These are phyloP conservation scores for Sugiyamaella lignohabitans DNA, from an alignment of 805 yeast genomes.

Conservation along the genomic window DNA sequence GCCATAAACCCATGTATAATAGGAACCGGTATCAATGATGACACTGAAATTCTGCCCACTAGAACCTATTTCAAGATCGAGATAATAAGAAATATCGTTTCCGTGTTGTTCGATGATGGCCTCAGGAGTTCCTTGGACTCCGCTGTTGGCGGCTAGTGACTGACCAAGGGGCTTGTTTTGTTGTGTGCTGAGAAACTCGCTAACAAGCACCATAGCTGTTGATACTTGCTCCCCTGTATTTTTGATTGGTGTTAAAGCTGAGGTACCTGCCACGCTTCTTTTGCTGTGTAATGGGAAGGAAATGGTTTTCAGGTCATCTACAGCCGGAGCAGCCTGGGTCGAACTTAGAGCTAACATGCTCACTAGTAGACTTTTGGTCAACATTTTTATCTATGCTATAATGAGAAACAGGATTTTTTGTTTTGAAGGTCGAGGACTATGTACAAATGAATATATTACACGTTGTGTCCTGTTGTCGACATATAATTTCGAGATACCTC, in stretches of 20 bases:
- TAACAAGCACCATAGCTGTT: conserved; percentile 13
- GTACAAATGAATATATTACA: too few relatives aligned
- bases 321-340: background rate
- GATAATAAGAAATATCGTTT: conserved; percentile 26
- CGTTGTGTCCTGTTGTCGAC: too few relatives aligned
- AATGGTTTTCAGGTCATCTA: background rate
- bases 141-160: background rate
- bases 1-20: conserved; percentile 58
- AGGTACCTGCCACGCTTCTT: conserved; percentile 1
- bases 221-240: background rate
- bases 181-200: conserved; percentile 12
- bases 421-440: too few relatives aligned
- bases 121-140: conserved; percentile 7
- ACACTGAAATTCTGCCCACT: conserved; percentile 38
- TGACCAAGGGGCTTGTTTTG: background rate
- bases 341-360: background rate
- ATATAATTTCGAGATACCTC: too few relatives aligned
- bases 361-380: background rate
- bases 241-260: background rate
- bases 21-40: conserved; percentile 60
- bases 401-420: too few relatives aligned
- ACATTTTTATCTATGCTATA: too few relatives aligned
- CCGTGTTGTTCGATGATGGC: conserved; percentile 22
- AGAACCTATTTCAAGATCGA: conserved; percentile 24
- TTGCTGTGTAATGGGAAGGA: background rate